These are phyloP conservation scores for Macadamia integrifolia DNA, from an alignment of 164 flowering plant species.

Conservation along the genomic window DNA sequence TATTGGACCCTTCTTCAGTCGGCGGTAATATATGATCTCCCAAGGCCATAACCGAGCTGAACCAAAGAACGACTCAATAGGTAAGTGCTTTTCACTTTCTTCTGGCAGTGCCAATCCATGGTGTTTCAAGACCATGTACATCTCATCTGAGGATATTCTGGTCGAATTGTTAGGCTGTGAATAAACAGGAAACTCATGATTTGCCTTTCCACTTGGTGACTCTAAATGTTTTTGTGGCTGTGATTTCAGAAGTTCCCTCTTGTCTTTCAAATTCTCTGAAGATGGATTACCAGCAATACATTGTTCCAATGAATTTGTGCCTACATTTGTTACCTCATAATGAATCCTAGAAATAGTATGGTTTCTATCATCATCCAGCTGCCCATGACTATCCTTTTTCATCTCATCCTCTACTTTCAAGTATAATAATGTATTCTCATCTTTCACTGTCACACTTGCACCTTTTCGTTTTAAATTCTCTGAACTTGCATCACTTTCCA, in stretches of 20 bases:
- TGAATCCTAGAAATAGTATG: neutral
- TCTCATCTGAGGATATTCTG: constrained; percentile 36
- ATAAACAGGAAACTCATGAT: constrained; percentile 12
- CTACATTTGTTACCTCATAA: constrained; percentile 11
- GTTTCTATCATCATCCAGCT: constrained; percentile 5
- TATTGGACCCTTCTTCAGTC: constrained; percentile 47
- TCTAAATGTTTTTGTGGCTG: constrained; percentile 9
- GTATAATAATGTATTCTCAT: constrained; percentile 11
- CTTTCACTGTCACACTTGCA: neutral
- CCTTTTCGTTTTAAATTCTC: constrained; percentile 12
- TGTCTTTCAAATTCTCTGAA: constrained; percentile 16
- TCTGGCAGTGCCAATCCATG: constrained; percentile 31
- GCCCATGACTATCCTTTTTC: constrained; percentile 5
- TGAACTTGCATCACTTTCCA: constrained; percentile 5
- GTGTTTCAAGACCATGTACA: constrained; percentile 38
- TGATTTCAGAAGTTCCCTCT: constrained; percentile 8
- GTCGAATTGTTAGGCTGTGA: constrained; percentile 9
- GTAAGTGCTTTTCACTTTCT: constrained; percentile 27
- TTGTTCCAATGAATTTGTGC: constrained; percentile 9
- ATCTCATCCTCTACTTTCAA: constrained; percentile 12
- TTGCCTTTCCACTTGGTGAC: constrained; percentile 8
- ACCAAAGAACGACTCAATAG: constrained; percentile 37
- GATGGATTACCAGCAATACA: constrained; percentile 8
- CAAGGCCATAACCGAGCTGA: constrained; percentile 61
- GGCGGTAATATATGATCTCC: constrained; percentile 48